Evolutionary conservation across 495 filamentous ascomycete species (phyloP), one percentile per base, ranked within the genome.

Genomic region (Aspergillus kassunensis): DNA sequence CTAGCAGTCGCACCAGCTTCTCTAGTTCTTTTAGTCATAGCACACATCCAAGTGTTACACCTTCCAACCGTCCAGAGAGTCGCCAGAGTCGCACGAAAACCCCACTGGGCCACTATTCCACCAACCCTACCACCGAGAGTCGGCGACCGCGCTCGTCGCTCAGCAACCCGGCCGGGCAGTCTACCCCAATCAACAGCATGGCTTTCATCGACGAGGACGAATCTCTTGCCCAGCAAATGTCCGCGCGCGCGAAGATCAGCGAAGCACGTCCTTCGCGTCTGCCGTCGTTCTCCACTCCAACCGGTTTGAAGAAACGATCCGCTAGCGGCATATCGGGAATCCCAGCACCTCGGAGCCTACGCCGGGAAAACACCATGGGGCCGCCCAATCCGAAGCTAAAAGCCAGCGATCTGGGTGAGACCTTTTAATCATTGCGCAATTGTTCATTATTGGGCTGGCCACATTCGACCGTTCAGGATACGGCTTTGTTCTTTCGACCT

Each of bases 31-130:
- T 74, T 53, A 73, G 73, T 48, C 70, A 71, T 8, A 72, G 65
- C 44, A 66, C 66, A 18, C 67, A 74, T 48, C 63, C 70, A 15
- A 65, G 63, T 25, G 41, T 41, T 53, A 53, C 40, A 51, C 63
- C 44, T 35, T 70, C 54, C 41, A 60, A 48, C 15, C 73, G 72
- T 40, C 81, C 85, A 5, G 87, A 89, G 23, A 88, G 88, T 52
- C 82, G 88, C 40, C 78, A 82, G 60, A 90, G 86, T 60, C 78
- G 86, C 25, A 73, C 83, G 12, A 80, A 86, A 29, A 90, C 88
- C 3, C 84, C 87, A 7, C 50, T 75, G 12, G 73, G 73, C n/a
- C 72, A 76, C 51, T 76, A 72, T 52, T 75, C 70, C 34, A 73
- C 64, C 15, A 74, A 71, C 42, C 72, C 71, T 8, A 69, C 61